phyloP scores from a whole-genome alignment of 371 early-diverging fungal genomes.

The Saksenaea oblongispora region DNA sequence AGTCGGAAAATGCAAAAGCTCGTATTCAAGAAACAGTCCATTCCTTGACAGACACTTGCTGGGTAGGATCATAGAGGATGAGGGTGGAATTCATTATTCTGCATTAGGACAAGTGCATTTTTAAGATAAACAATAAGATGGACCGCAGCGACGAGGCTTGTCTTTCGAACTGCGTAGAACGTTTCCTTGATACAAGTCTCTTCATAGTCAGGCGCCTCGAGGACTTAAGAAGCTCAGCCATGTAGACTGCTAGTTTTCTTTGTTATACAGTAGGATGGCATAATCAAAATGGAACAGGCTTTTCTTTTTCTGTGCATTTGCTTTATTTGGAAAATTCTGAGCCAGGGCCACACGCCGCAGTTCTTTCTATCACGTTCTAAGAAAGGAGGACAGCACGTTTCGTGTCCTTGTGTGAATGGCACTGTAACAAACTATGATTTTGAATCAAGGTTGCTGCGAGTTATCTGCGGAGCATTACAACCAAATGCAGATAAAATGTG shows the following conservation, averaged over 20 bases:
- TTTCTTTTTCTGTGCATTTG: background rate
- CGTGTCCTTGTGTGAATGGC: too few species aligned
- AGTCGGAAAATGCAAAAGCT: constrained; percentile 73
- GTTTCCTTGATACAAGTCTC: constrained; percentile 78
- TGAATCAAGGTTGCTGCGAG: too few species aligned
- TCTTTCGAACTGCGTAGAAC: constrained; percentile 79
- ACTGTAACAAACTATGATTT: too few species aligned
- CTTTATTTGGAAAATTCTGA: background rate
- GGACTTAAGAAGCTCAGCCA: constrained; percentile 37
- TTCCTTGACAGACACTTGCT: constrained; percentile 74
- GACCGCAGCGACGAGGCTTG: constrained; percentile 71
- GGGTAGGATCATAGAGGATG: constrained; percentile 32
- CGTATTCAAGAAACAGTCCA: constrained; percentile 71
- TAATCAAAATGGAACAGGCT: background rate
- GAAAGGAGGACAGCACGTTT: background rate
- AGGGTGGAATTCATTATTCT: background rate
- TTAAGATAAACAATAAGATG: constrained; percentile 66
- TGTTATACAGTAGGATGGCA: background rate
- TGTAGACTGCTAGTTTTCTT: constrained; percentile 15
- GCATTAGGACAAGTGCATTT: constrained; percentile 69
- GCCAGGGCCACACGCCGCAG: background rate
- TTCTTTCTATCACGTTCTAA: background rate
- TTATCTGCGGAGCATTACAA: background rate
- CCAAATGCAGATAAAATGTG: background rate
- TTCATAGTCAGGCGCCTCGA: constrained; percentile 72